Base-by-base conservation (phyloP, 2,329 filamentous ascomycete species). In the Aspergillus costaricaensis region DNA sequence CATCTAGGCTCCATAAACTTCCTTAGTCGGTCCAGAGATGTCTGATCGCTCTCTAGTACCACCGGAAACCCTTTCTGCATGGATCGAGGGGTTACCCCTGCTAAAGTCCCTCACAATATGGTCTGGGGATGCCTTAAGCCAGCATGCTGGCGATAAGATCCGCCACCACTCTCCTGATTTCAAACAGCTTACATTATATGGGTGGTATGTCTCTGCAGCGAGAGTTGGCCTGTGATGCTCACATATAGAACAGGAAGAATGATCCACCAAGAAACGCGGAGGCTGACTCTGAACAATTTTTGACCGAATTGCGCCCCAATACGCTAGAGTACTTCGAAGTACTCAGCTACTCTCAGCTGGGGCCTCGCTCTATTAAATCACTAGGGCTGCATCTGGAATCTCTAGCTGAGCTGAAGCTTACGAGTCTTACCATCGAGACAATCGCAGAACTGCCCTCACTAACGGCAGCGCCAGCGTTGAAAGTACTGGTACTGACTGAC, bases 131-230 rank as follows among this genome's bases (percentile, higher is more conserved):
- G 81, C 84, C 9, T 79, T 92, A 1, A 82, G 81, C 43, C 77
- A 83, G 54, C 80, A 84, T 58, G 80, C 82, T 2, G 82, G 83
- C 32, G 75, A 77, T 12, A 80, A 84, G 3, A 83, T 91, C 51
- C 78, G 81, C 23, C 71, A 81, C 23, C 78, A 83, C 65, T 91
- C 88, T 65, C 85, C 85, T 2, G 76, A 82, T 8, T 88, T 92
- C 66, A 80, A 81, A 47, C 81, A 84, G 41, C 73, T 92, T 21
- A 84, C 80, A 25, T 85, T 89, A 58, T 87, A 82, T 62, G 78
- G 72, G 44, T 85, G 81, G 81, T 76, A 68, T 55, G 68, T 32
- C 19, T 43, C 43, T 7, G 55, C 10, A 15, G 14, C 2, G 9
- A 25, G n/a, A 2, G n/a, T 49, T n/a, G 19, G 23, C 19, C 12